Conservation (phyloP, 164 flowering plant species). For the Macadamia tetraphylla region DNA sequence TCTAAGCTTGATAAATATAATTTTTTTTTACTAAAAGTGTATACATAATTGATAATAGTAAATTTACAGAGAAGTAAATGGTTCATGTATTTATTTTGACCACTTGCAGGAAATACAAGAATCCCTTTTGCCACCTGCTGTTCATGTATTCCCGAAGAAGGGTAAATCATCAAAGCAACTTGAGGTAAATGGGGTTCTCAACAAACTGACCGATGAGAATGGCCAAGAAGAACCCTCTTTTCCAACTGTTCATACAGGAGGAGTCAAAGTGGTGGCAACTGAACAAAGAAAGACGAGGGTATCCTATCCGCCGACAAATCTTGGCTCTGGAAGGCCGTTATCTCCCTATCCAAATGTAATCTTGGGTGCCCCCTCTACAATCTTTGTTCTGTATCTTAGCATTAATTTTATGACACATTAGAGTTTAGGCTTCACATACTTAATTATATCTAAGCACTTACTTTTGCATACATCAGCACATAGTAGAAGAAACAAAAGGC, state of each 20-base stretch:
- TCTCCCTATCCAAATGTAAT: conserved; percentile 66
- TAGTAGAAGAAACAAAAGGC: too few species aligned
- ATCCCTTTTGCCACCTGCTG: conserved; percentile 61
- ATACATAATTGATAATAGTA: too few species aligned
- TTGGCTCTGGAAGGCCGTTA: conserved; percentile 19
- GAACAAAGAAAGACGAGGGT: conserved; percentile 17
- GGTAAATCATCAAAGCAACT: conserved; percentile 24
- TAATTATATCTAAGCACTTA: too few species aligned
- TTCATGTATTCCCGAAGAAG: conserved; percentile 48
- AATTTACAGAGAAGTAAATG: background rate
- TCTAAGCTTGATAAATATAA: background rate
- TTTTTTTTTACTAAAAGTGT: background rate
- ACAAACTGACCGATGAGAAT: conserved; percentile 15
- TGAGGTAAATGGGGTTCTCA: conserved; percentile 28
- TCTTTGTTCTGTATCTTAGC: too few species aligned
- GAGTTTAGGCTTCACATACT: too few species aligned
- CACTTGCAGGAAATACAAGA: conserved; percentile 67
- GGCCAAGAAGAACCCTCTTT: conserved; percentile 14
- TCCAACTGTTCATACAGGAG: conserved; percentile 3
- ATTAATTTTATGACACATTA: too few species aligned
- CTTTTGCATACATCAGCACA: too few species aligned
- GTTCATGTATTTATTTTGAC: conserved; percentile 3
- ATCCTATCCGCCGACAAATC: conserved; percentile 17
- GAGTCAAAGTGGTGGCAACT: conserved; percentile 9
- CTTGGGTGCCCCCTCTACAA: too few species aligned